A percentile compares a stretch with the other conserved stretches of the same genome.
These are phyloP conservation scores for Taphrina populina DNA, from an alignment of 1,139 yeast genomes.

Conservation along the genomic window DNA sequence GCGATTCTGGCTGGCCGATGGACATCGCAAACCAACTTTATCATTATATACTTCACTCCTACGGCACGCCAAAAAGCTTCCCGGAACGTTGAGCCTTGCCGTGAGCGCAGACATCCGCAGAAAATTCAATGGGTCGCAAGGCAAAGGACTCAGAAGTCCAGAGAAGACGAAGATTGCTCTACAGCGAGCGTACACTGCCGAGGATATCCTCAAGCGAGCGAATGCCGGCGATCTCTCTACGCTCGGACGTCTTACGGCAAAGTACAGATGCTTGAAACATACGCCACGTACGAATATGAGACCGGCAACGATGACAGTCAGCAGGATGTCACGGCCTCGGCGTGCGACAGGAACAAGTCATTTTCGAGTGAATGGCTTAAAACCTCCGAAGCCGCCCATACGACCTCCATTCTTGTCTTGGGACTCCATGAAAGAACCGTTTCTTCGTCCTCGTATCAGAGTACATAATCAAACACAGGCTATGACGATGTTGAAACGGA, in stretches of 20 bases:
- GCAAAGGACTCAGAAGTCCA: conserved; percentile 19
- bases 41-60: conserved; percentile 9
- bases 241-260: neutral
- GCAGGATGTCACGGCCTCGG: neutral
- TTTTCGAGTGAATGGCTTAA: neutral
- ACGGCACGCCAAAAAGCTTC: neutral
- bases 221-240: conserved; percentile 1
- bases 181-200: neutral
- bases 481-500: conserved; percentile 17
- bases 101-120: neutral
- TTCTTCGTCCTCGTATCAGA: conserved; percentile 19
- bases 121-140: conserved; percentile 3
- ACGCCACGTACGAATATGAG: neutral
- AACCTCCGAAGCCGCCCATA: neutral
- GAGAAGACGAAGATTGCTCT: conserved; percentile 3
- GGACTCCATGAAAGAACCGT: conserved; percentile 20
- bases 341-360: neutral
- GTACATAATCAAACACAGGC: conserved; percentile 13
- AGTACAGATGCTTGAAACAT: neutral
- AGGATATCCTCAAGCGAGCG: conserved; percentile 1
- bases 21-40: conserved; percentile 16
- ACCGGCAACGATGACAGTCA: neutral
- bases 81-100: neutral
- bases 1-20: conserved; percentile 24
- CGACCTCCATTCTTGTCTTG: conserved; percentile 14